phyloP scores from a whole-genome alignment of 2,329 filamentous ascomycete species.

The Xylaria polymorpha region DNA sequence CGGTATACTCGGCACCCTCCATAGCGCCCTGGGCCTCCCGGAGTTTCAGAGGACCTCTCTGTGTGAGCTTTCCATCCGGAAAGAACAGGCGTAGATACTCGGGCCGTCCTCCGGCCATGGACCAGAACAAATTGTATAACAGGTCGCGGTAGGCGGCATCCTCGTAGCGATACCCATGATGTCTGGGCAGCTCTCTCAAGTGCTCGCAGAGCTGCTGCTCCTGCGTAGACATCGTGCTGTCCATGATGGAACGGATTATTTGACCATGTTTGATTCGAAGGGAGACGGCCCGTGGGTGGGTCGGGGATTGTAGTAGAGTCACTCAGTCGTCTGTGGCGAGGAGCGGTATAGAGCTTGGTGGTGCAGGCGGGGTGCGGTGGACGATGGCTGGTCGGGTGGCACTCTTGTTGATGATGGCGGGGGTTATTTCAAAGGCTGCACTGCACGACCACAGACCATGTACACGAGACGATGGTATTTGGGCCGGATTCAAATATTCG shows the following conservation, averaged over 20 bases:
- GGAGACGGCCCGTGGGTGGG: not conserved
- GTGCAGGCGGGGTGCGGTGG: constrained; percentile 10
- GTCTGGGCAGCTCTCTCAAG: constrained; percentile 79
- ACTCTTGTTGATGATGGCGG: constrained; percentile 20
- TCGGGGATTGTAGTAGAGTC: not conserved
- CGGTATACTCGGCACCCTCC: constrained; percentile 94
- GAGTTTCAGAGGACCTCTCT: constrained; percentile 76
- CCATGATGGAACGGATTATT: constrained; percentile 56
- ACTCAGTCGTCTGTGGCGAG: constrained; percentile 16
- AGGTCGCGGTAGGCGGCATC: constrained; percentile 77
- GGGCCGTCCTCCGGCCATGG: constrained; percentile 78
- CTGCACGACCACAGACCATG: not conserved
- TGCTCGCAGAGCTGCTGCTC: constrained; percentile 87
- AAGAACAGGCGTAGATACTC: constrained; percentile 86
- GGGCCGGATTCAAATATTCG: not conserved
- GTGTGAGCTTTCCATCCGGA: constrained; percentile 74
- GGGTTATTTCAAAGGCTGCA: not conserved
- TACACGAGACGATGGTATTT: not conserved
- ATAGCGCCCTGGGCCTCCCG: constrained; percentile 90
- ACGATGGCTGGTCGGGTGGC: constrained; percentile 13
- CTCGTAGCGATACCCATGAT: constrained; percentile 80
- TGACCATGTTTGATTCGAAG: constrained; percentile 40
- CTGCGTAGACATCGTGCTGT: constrained; percentile 68
- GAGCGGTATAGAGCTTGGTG: constrained; percentile 14
- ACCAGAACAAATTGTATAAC: constrained; percentile 84